These are phyloP conservation scores for Hortaea sp. DNA, from an alignment of 2,329 filamentous ascomycete species.

Conservation along the genomic window DNA sequence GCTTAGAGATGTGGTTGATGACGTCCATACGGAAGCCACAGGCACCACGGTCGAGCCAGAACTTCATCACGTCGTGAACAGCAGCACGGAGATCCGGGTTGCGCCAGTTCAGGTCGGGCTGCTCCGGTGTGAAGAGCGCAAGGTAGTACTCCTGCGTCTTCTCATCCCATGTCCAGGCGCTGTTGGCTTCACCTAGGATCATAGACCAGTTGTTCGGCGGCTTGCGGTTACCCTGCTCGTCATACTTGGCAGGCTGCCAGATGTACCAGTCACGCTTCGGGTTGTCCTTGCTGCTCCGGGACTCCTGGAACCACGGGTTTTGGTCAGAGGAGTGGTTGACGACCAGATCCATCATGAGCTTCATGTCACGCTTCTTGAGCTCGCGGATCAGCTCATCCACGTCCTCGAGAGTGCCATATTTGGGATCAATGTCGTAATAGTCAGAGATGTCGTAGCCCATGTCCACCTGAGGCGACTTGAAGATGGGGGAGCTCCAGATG, in stretches of 20 bases:
- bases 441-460: constrained; percentile 44
- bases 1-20: constrained; percentile 40
- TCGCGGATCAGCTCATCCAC: constrained; percentile 35
- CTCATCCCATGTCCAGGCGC: constrained; percentile 38
- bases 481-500: constrained; percentile 56
- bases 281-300: constrained; percentile 40
- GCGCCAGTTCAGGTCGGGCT: constrained; percentile 42
- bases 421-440: constrained; percentile 38
- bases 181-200: constrained; percentile 30
- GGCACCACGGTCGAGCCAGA: constrained; percentile 39
- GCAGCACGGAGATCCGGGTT: constrained; percentile 34
- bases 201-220: constrained; percentile 48
- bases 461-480: constrained; percentile 44
- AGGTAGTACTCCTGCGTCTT: constrained; percentile 38
- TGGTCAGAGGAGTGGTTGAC: constrained; percentile 29
- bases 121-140: constrained; percentile 36
- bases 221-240: constrained; percentile 42
- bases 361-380: constrained; percentile 37
- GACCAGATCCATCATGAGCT: constrained; percentile 33
- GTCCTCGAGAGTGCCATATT: constrained; percentile 38
- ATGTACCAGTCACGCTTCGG: constrained; percentile 55
- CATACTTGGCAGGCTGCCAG: constrained; percentile 50
- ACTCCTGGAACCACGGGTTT: constrained; percentile 50
- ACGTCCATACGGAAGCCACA: constrained; percentile 41
- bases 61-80: constrained; percentile 37